Conservation (phyloP, 768 basidiomycete genomes). For the Lenzites betulinus region DNA sequence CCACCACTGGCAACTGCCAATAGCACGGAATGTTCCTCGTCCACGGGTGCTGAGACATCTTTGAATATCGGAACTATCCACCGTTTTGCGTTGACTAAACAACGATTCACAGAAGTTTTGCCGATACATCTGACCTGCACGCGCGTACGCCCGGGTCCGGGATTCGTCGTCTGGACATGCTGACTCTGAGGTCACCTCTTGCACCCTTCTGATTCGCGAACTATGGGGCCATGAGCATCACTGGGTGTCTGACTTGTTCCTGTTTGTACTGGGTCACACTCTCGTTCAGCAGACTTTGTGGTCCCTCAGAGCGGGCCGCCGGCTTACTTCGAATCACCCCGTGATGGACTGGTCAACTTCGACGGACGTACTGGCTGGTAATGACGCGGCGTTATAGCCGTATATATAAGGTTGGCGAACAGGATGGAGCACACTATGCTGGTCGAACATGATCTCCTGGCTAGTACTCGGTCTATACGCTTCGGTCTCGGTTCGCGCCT, state of each 20-base stretch:
- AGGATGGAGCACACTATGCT: background rate
- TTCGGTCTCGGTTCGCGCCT: slow-evolving; percentile 1
- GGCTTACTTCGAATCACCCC: background rate
- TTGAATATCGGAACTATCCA: too few relatives aligned
- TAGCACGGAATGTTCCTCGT: too few relatives aligned
- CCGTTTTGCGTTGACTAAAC: background rate
- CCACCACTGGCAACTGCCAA: background rate
- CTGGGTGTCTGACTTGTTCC: background rate
- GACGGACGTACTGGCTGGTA: background rate
- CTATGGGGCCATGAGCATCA: background rate
- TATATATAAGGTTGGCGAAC: background rate
- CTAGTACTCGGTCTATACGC: background rate
- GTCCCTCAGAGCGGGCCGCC: slow-evolving; percentile 11
- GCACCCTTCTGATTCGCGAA: background rate
- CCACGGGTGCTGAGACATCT: too few relatives aligned
- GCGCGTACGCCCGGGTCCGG: too few relatives aligned
- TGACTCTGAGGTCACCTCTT: background rate
- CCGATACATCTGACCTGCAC: too few relatives aligned
- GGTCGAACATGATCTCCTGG: slow-evolving; percentile 1
- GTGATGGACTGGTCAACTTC: slow-evolving; percentile 4
- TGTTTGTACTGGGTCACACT: background rate
- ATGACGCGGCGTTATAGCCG: background rate
- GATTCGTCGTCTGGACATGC: background rate
- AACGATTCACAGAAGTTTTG: too few relatives aligned
- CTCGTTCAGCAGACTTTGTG: slow-evolving; percentile 16